phyloP scores from a whole-genome alignment of 2,329 filamentous ascomycete genomes.

The Clonostachys byssicola region DNA sequence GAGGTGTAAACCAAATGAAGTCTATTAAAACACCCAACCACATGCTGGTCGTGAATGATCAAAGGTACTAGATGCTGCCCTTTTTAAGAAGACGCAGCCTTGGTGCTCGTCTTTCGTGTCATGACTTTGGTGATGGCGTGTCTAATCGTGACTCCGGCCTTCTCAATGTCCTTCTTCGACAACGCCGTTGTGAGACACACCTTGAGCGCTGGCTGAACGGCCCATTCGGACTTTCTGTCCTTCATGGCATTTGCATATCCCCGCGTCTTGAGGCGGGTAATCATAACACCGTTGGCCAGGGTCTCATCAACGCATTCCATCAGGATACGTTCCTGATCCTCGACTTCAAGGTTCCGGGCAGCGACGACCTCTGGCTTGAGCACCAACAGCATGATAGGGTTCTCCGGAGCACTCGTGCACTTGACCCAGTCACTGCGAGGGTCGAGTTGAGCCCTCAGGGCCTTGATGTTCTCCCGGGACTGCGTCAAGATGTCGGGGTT shows the following conservation, averaged over 20 bases:
- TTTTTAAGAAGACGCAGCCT: slow-evolving; percentile 6
- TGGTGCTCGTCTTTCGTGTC: slow-evolving; percentile 52
- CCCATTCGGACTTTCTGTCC: slow-evolving; percentile 60
- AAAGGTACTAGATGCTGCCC: too few relatives aligned
- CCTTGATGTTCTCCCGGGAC: slow-evolving; percentile 80
- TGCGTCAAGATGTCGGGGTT: slow-evolving; percentile 77
- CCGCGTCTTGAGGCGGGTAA: slow-evolving; percentile 80
- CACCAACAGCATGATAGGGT: slow-evolving; percentile 79
- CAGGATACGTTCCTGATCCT: slow-evolving; percentile 80
- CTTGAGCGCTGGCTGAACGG: slow-evolving; percentile 80
- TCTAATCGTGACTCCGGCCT: slow-evolving; percentile 80
- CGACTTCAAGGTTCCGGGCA: slow-evolving; percentile 59
- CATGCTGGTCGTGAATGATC: too few relatives aligned
- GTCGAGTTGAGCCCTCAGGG: slow-evolving; percentile 83
- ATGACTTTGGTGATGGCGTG: slow-evolving; percentile 95
- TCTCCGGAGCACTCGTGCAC: slow-evolving; percentile 77
- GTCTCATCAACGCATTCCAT: slow-evolving; percentile 95
- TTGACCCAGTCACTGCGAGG: slow-evolving; percentile 90
- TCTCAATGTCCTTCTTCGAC: slow-evolving; percentile 92
- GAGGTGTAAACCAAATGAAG: too few relatives aligned
- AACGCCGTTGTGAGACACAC: slow-evolving; percentile 85
- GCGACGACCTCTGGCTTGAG: slow-evolving; percentile 80
- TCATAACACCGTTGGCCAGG: slow-evolving; percentile 82
- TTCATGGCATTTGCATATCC: slow-evolving; percentile 61
- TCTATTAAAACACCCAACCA: too few relatives aligned